Conservation (phyloP, 768 basidiomycete genomes). For the Tulasnella calospora region DNA sequence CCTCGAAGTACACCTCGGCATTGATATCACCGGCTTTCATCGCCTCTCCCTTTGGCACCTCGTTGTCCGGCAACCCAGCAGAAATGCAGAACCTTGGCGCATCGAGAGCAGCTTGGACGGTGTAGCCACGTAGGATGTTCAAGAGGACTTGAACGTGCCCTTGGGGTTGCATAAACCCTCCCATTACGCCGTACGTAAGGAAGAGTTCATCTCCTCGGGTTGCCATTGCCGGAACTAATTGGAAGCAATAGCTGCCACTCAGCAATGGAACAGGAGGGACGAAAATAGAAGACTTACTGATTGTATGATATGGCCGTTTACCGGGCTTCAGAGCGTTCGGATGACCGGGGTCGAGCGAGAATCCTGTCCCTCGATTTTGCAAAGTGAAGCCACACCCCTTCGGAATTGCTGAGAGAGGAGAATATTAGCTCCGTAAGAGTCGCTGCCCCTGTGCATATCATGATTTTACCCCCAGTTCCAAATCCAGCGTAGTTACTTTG, state of each 20-base stretch:
- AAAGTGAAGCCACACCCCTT: conserved; percentile 94
- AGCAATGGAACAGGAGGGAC: background rate
- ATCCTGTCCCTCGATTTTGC: conserved; percentile 88
- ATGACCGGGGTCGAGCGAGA: conserved; percentile 72
- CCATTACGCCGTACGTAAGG: conserved; percentile 88
- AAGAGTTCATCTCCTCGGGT: conserved; percentile 76
- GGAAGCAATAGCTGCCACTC: background rate
- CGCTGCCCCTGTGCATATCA: background rate
- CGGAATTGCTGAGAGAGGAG: conserved; percentile 62
- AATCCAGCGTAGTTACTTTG: conserved; percentile 89
- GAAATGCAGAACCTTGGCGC: conserved; percentile 96
- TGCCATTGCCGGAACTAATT: conserved; percentile 67
- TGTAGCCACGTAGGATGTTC: conserved; percentile 83
- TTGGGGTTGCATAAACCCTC: conserved; percentile 92
- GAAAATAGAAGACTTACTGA: conserved; percentile 41
- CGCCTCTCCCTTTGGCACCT: conserved; percentile 37
- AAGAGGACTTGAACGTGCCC: conserved; percentile 93
- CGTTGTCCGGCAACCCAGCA: conserved; percentile 63
- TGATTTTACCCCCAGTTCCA: conserved; percentile 67
- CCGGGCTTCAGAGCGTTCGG: conserved; percentile 71
- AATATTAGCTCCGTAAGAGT: background rate
- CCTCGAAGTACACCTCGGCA: conserved; percentile 86
- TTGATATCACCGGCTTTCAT: conserved; percentile 60
- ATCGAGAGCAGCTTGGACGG: conserved; percentile 84
- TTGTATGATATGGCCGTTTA: conserved; percentile 89